phyloP scores from a whole-genome alignment of 345 rosid species.

The Brassica napus region Da-Ae NC_063451.1:46752501-46753000 shows the following conservation, averaged over 20 bases:
- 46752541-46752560: too few species aligned
- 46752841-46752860: background rate
- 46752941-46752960: background rate
- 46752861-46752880: background rate
- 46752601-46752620: background rate
- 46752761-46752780: too few species aligned
- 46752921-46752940: background rate
- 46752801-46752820: background rate
- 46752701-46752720: background rate
- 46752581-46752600: background rate
- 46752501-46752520: background rate
- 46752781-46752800: background rate
- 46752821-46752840: background rate
- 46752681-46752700: background rate
- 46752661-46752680: too few species aligned
- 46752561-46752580: too few species aligned
- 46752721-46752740: background rate
- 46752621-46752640: background rate
- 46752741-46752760: too few species aligned
- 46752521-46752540: background rate
- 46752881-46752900: background rate
- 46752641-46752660: background rate
- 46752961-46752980: background rate
- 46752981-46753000: slow-evolving; percentile 25
- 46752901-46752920: background rate